Conservation (phyloP, 148 eudicot genomes). For the Diospyros lotus region DNA sequence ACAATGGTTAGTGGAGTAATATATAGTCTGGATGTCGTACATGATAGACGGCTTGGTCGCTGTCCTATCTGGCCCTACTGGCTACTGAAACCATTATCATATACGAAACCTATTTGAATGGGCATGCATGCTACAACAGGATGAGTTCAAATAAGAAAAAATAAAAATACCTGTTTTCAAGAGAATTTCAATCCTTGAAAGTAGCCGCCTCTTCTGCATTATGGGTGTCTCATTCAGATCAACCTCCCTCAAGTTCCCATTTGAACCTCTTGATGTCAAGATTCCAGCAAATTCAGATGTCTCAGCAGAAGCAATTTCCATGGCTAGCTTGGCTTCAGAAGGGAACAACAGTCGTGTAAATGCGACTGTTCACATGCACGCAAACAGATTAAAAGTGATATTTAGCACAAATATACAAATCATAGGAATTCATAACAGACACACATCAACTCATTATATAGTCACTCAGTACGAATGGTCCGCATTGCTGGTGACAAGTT, state of each 20-base stretch:
- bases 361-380: slow-evolving; percentile 29
- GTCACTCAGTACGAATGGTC: too few relatives aligned
- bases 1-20: not conserved
- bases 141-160: too few relatives aligned
- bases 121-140: too few relatives aligned
- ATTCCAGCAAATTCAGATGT: slow-evolving; percentile 29
- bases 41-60: too few relatives aligned
- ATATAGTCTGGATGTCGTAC: too few relatives aligned
- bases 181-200: slow-evolving; percentile 32
- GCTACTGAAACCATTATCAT: too few relatives aligned
- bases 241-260: slow-evolving; percentile 39
- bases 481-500: too few relatives aligned
- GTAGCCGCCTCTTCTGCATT: slow-evolving; percentile 29
- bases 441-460: not conserved
- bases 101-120: too few relatives aligned
- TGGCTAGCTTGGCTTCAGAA: slow-evolving; percentile 46
- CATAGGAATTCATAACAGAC: not conserved
- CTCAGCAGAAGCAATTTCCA: slow-evolving; percentile 45
- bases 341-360: slow-evolving; percentile 44
- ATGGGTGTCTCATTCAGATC: slow-evolving; percentile 43
- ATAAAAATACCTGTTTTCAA: slow-evolving; percentile 37
- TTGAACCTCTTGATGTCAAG: slow-evolving; percentile 29
- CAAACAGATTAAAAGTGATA: not conserved
- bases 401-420: not conserved
- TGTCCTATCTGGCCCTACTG: too few relatives aligned